Base-by-base conservation (phyloP, 495 filamentous ascomycete genomes). In the Hyphodiscus hymeniophilus region DNA sequence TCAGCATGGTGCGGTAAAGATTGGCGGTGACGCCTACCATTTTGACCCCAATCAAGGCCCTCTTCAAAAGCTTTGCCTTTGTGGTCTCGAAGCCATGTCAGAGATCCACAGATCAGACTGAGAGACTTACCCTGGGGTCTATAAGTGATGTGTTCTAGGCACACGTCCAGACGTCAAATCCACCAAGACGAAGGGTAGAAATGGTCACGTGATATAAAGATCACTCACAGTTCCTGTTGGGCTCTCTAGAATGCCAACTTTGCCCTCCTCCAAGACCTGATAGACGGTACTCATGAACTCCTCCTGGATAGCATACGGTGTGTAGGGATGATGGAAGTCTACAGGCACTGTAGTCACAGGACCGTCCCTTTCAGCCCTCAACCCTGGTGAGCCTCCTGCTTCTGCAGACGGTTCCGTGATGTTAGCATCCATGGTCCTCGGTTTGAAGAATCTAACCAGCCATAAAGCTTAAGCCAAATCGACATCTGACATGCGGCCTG, bases 71-170 rank as follows among this genome's bases (percentile, higher is more conserved):
- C 66, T 48, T 73, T 73, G 28, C 78, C 76, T 64, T 95, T 91
- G 64, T 89, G 78, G 54, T 89, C 80, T 38, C 92, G 84, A 7
- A 97, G 71, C 94, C 92, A 98, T 1, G 92, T 96, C 53, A 98
- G 66, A 28, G 92, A 80, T 42, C 81, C 83, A 67, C 92, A 98
- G 53, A 98, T 95, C 17, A 98, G 69, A 59, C 92, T 97, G 15
- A 98, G 63, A 2, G 94, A 96, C 79, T 98, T 98, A n/a, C 92
- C 90, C 82, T 91, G 47, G 8, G 2, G n/a, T 38, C 46, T 28
- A 26, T 47, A 22, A 36, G 26, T 22, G 47, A 22, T 23, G 43
- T 30, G 3, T 31, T 2, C 21, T 28, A n/a, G n/a, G n/a, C n/a
- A n/a, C n/a, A n/a, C n/a, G n/a, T n/a, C n/a, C n/a, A n/a, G n/a